Conservation (phyloP, 257 asterid genomes). For the Coffea canephora region DNA sequence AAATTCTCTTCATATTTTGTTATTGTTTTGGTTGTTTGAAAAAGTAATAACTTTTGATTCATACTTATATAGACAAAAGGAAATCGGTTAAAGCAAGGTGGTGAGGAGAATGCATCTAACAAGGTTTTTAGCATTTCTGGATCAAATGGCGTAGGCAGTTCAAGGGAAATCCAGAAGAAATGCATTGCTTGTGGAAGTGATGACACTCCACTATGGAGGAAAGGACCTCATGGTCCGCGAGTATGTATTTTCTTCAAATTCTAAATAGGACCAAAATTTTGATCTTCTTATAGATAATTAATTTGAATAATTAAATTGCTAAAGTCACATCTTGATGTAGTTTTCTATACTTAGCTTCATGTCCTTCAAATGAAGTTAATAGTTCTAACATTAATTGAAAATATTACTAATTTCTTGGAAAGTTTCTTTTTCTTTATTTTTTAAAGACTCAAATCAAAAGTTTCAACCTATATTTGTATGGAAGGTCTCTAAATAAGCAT, state of each 20-base stretch:
- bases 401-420: background rate
- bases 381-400: no score
- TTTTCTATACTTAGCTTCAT: background rate
- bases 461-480: no score
- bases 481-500: no score
- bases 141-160: background rate
- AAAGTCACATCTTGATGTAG: no score
- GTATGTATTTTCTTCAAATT: background rate
- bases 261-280: background rate
- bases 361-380: background rate
- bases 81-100: background rate
- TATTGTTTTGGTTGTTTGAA: no score
- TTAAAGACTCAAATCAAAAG: no score
- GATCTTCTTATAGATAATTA: no score
- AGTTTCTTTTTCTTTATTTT: no score
- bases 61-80: background rate
- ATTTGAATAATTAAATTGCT: no score
- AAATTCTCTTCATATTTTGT: background rate
- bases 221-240: conserved; percentile 34
- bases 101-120: background rate
- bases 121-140: background rate
- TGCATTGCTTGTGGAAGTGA: conserved; percentile 24
- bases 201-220: conserved; percentile 39
- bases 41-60: background rate
- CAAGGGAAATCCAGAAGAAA: background rate